Base-by-base conservation (phyloP, 1,284 basidiomycete genomes). In the Ustilago shanxiensis region DNA sequence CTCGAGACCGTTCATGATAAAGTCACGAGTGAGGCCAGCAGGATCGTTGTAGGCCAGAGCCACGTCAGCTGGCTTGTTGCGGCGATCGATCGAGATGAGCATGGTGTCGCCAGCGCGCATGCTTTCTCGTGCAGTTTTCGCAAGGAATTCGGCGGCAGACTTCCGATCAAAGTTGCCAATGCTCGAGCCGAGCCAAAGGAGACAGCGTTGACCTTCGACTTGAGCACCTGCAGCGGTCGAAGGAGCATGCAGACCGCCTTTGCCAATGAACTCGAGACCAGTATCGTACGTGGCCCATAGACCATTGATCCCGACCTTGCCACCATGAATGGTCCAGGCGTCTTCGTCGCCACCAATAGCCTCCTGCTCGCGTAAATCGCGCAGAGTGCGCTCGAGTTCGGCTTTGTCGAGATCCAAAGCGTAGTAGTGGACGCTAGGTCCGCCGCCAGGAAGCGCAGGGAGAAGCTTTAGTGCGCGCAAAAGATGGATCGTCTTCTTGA, bases 151-250 rank as follows among this genome's bases (percentile, higher is more conserved):
- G 1, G 89, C 89, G 8, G 92, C 93, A 22, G 76, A 59, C 18
- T 89, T 88, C 26, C 94, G 90, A n/a, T 89, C 86, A 86, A 98
- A 98, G 88, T 98, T 98, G 14, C 96, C 96, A 14, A 98, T 87
- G 0, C 94, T 95, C 0, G 93, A 96, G 0, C 96, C 96, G n/a
- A 98, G 89, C 89, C 97, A 98, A 67, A 98, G 88, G 63, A 98
- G 63, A 58, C 79, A 80, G 28, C 79, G 59, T 35, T 69, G 66
- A 47, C 76, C 77, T 51, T 80, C 73, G 9, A 26, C 47, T 26
- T 71, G 51, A 22, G 67, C 64, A 35, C 60, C 61, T 18, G 60
- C 72, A n/a, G 63, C 59, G 10, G 53, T 61, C 24, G 69, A 83
- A 75, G 56, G 58, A 49, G 53, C 47, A 41, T 59, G 47, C 49